Percentiles rank a stretch among this genome's conserved stretches.
These are phyloP conservation scores for Globisporangium nagaii DNA, from an alignment of 352 stramenopile genomes.

Conservation along the genomic window DNA sequence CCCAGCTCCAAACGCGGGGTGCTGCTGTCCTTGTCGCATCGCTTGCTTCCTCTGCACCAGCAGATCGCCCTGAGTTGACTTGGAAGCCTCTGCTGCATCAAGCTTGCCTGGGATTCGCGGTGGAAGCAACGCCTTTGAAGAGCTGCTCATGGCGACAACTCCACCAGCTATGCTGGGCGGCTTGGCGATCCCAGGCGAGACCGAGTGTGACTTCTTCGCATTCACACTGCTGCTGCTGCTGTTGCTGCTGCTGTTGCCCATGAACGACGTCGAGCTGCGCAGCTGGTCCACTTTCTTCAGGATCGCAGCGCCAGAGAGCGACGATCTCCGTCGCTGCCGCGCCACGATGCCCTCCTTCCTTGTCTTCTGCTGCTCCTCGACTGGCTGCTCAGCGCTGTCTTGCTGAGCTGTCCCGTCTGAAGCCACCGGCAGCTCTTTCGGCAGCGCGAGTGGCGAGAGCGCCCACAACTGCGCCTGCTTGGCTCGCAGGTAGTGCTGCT, in stretches of 20 bases:
- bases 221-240: no score
- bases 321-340: not conserved
- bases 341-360: constrained; percentile 6
- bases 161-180: no score
- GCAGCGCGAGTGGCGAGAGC: not conserved
- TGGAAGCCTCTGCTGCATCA: not conserved
- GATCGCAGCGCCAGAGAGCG: constrained; percentile 7
- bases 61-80: constrained; percentile 8
- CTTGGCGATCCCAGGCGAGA: not conserved
- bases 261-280: not conserved
- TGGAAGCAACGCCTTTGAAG: constrained; percentile 1
- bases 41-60: not conserved
- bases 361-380: not conserved
- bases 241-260: not conserved
- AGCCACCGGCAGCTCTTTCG: not conserved
- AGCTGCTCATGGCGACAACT: not conserved
- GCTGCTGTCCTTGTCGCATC: not conserved
- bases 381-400: not conserved
- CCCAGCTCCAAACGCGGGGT: not conserved
- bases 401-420: not conserved
- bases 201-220: constrained; percentile 11
- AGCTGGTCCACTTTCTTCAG: constrained; percentile 13
- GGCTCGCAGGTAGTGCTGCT: constrained; percentile 90
- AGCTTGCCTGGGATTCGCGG: constrained; percentile 10
- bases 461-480: constrained; percentile 35